Evolutionary conservation across 2,329 filamentous ascomycete genomes (phyloP).

Genomic region (Penicillium sumatraense): DNA sequence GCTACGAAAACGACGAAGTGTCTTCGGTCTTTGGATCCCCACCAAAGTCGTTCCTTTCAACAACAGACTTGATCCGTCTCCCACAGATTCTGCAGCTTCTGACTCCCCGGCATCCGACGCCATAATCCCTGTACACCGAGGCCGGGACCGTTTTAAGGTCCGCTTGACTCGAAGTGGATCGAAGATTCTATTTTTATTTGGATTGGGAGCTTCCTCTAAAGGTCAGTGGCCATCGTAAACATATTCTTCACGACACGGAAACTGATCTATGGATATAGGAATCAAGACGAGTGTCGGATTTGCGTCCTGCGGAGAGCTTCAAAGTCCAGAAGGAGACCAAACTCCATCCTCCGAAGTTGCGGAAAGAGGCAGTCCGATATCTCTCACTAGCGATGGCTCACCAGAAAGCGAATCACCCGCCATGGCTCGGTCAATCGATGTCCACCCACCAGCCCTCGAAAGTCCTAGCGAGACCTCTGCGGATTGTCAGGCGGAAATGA

Average conservation of each 20-base stretch:
- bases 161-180: conserved; percentile 42
- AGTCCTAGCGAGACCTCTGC: background rate
- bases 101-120: conserved; percentile 31
- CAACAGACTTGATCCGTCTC: conserved; percentile 17
- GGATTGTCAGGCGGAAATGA: background rate
- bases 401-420: conserved; percentile 11
- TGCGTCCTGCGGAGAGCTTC: conserved; percentile 11
- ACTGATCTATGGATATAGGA: conserved; percentile 10
- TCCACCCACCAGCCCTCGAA: background rate
- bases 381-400: background rate
- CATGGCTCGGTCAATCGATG: conserved; percentile 2
- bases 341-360: background rate
- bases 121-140: conserved; percentile 11
- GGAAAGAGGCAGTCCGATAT: background rate
- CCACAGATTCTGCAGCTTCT: conserved; percentile 28
- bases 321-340: conserved; percentile 2
- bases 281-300: conserved; percentile 20
- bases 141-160: conserved; percentile 33
- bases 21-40: conserved; percentile 29
- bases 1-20: conserved; percentile 26
- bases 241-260: background rate
- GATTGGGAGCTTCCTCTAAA: conserved; percentile 32
- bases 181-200: conserved; percentile 42
- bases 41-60: conserved; percentile 22
- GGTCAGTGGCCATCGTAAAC: conserved; percentile 24